These are phyloP conservation scores for Cryphonectria radicalis DNA, from an alignment of 2,329 filamentous ascomycete genomes.

Conservation along the genomic window DNA sequence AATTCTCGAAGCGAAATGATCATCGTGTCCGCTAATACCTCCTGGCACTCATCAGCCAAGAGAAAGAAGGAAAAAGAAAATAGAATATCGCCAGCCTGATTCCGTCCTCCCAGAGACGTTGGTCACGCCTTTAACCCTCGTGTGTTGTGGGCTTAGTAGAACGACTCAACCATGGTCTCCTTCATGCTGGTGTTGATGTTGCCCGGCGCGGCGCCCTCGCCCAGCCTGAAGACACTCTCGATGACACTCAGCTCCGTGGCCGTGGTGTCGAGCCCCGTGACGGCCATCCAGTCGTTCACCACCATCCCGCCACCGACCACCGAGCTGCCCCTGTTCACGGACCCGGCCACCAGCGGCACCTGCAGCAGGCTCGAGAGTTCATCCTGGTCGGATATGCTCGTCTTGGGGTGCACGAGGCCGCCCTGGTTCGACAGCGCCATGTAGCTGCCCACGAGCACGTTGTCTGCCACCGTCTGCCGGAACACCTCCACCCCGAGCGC, in stretches of 20 bases:
- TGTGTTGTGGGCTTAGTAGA: constrained; percentile 68
- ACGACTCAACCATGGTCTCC: constrained; percentile 98
- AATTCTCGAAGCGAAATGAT: neutral
- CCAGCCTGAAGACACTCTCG: constrained; percentile 93
- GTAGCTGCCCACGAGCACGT: constrained; percentile 94
- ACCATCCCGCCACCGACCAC: constrained; percentile 98
- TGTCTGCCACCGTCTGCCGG: constrained; percentile 93
- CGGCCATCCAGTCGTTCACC: constrained; percentile 96
- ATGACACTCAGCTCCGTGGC: constrained; percentile 97
- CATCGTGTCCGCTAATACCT: neutral
- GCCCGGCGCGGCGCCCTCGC: constrained; percentile 80
- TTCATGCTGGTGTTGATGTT: constrained; percentile 85
- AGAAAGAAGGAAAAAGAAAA: neutral
- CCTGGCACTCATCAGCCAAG: neutral
- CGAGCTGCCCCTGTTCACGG: constrained; percentile 88
- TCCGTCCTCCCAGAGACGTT: neutral
- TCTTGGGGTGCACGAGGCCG: constrained; percentile 96
- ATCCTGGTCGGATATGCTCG: constrained; percentile 95
- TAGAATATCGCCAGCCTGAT: neutral
- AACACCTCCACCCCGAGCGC: constrained; percentile 89
- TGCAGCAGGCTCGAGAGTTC: constrained; percentile 92
- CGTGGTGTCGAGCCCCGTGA: constrained; percentile 91
- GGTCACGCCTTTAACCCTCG: neutral
- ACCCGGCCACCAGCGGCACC: constrained; percentile 92
- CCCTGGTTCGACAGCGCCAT: constrained; percentile 97